Conservation (phyloP, 768 basidiomycete species). For the Phlegmacium glaucopus region DNA sequence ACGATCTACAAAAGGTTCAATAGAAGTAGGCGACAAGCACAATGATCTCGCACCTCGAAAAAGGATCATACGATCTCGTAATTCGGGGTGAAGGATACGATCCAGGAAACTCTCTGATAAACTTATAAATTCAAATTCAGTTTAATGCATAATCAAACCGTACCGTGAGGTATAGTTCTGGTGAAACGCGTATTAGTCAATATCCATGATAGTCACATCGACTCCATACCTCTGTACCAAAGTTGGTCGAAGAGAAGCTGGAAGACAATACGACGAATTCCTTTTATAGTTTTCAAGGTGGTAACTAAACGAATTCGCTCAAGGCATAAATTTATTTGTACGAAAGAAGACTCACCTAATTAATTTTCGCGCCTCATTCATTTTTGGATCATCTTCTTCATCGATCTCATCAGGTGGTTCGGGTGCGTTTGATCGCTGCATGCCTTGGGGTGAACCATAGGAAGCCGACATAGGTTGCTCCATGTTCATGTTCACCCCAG, state of each 20-base stretch:
- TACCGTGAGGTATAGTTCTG: slow-evolving; percentile 84
- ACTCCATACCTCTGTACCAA: slow-evolving; percentile 70
- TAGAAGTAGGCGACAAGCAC: background rate
- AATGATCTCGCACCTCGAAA: slow-evolving; percentile 58
- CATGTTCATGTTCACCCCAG: slow-evolving; percentile 54
- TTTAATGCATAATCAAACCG: slow-evolving; percentile 14
- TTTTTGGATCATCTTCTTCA: slow-evolving; percentile 68
- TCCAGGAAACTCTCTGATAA: slow-evolving; percentile 84
- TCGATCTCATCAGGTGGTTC: slow-evolving; percentile 45
- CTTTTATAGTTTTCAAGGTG: slow-evolving; percentile 88
- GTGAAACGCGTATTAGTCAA: slow-evolving; percentile 5
- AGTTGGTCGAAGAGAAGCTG: slow-evolving; percentile 83
- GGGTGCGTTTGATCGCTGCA: slow-evolving; percentile 24
- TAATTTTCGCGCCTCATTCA: slow-evolving; percentile 76
- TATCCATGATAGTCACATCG: slow-evolving; percentile 3
- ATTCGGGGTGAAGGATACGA: slow-evolving; percentile 81
- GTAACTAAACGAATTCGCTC: slow-evolving; percentile 47
- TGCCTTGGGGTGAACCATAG: slow-evolving; percentile 32
- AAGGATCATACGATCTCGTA: slow-evolving; percentile 89
- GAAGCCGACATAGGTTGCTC: slow-evolving; percentile 52
- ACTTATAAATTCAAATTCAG: slow-evolving; percentile 10
- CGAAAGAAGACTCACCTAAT: slow-evolving; percentile 52
- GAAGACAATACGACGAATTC: slow-evolving; percentile 84
- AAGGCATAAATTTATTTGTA: background rate
- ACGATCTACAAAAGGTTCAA: slow-evolving; percentile 44